A percentile compares a stretch with the other conserved stretches of the same genome.
Conservation (phyloP, 306 rosid genomes). For the Mimosa bimucronata region DNA sequence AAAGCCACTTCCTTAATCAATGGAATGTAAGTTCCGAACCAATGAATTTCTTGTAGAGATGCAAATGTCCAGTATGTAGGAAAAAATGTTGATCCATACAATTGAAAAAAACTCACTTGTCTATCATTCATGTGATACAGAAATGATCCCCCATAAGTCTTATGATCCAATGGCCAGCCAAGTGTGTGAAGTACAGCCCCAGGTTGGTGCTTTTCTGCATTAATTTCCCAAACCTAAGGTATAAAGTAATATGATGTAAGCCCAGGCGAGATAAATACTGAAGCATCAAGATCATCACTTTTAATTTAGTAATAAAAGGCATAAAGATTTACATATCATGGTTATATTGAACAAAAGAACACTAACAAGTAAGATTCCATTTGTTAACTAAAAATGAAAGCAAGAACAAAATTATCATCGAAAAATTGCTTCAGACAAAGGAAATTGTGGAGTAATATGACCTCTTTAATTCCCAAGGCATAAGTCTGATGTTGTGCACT, state of each 20-base stretch:
- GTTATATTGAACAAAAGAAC: constrained; percentile 18
- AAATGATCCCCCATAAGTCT: constrained; percentile 97
- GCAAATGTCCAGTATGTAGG: constrained; percentile 8
- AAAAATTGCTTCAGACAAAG: not conserved
- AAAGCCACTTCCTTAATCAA: not conserved
- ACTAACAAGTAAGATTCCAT: constrained; percentile 12
- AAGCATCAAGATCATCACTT: constrained; percentile 18
- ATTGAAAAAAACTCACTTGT: constrained; percentile 53
- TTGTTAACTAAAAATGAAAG: constrained; percentile 23
- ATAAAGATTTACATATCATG: not conserved
- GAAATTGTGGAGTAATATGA: constrained; percentile 31
- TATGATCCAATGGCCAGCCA: constrained; percentile 94
- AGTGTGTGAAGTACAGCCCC: constrained; percentile 89
- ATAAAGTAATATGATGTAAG: constrained; percentile 33
- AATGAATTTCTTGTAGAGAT: constrained; percentile 3
- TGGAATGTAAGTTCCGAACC: not conserved
- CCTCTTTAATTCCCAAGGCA: constrained; percentile 97
- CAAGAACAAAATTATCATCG: not conserved
- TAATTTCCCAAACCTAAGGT: constrained; percentile 92
- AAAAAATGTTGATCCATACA: not conserved
- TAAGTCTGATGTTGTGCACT: constrained; percentile 89
- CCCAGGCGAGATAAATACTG: constrained; percentile 12
- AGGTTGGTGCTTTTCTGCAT: constrained; percentile 75
- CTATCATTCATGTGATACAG: constrained; percentile 92
- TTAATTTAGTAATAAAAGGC: constrained; percentile 5